Evolutionary conservation across 2,329 filamentous ascomycete genomes (phyloP).

Genomic region (Monascus ruber): DNA sequence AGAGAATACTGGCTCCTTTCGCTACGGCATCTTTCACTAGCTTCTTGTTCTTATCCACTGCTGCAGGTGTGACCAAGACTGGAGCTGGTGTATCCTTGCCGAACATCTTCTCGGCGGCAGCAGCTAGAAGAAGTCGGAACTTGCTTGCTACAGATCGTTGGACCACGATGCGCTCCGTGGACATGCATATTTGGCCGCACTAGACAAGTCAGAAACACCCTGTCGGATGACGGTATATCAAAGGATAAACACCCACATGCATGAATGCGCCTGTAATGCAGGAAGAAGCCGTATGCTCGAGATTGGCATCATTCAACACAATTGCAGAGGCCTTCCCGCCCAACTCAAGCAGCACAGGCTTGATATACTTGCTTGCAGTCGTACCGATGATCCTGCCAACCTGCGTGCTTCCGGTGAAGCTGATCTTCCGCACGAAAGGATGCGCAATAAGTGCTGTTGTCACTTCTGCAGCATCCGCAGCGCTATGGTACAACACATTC

Average conservation of each 20-base stretch:
- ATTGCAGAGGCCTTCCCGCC: constrained; percentile 74
- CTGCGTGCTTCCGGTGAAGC: constrained; percentile 65
- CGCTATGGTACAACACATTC: constrained; percentile 55
- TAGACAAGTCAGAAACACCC: constrained; percentile 5
- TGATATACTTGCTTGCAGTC: constrained; percentile 60
- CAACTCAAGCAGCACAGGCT: constrained; percentile 69
- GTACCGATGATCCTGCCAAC: constrained; percentile 61
- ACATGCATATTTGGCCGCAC: constrained; percentile 75
- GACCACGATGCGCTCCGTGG: constrained; percentile 64
- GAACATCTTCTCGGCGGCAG: constrained; percentile 35
- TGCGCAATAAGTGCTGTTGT: constrained; percentile 58
- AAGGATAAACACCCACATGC: constrained; percentile 34
- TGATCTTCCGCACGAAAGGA: constrained; percentile 58
- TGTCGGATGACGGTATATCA: neutral
- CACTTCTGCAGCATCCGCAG: constrained; percentile 52
- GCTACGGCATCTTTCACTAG: constrained; percentile 45
- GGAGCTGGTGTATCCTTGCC: constrained; percentile 34
- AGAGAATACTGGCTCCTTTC: constrained; percentile 47
- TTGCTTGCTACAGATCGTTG: constrained; percentile 42
- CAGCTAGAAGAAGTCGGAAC: constrained; percentile 42
- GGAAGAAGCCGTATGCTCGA: constrained; percentile 57
- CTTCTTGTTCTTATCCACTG: constrained; percentile 42
- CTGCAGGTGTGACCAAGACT: constrained; percentile 34
- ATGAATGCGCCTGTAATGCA: constrained; percentile 62
- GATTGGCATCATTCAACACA: constrained; percentile 67